Conservation (phyloP, 192 early-diverging fungal genomes). For the Coemansia sp. region DNA sequence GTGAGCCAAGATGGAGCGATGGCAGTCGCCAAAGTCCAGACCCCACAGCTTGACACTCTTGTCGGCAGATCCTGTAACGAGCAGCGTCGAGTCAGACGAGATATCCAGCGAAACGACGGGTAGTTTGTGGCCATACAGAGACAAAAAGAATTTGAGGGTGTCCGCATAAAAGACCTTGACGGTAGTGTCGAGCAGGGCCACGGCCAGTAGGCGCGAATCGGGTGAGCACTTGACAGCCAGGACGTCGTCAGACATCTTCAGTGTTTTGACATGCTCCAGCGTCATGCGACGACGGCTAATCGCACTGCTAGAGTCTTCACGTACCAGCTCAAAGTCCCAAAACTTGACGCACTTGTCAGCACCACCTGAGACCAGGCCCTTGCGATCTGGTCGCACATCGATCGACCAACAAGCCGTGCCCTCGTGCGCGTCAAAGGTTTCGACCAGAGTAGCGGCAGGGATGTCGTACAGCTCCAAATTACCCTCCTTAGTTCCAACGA, state of each 20-base stretch:
- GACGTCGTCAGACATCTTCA: constrained; percentile 94
- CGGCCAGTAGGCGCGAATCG: constrained; percentile 84
- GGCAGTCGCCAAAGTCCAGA: constrained; percentile 99
- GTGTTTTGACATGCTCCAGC: constrained; percentile 82
- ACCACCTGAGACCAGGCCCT: constrained; percentile 87
- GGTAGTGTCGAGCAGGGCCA: constrained; percentile 89
- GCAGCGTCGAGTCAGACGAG: constrained; percentile 87
- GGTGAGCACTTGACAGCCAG: constrained; percentile 83
- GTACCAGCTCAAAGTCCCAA: constrained; percentile 90
- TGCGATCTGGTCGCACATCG: constrained; percentile 81
- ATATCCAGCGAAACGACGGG: constrained; percentile 99
- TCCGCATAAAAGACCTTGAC: constrained; percentile 98
- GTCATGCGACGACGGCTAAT: constrained; percentile 65
- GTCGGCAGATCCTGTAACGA: constrained; percentile 94
- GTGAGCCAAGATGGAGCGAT: constrained; percentile 91
- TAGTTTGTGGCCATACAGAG: constrained; percentile 96
- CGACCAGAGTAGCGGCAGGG: constrained; percentile 76
- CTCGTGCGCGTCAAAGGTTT: constrained; percentile 90
- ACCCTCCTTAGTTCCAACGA: constrained; percentile 94
- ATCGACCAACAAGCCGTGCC: constrained; percentile 83
- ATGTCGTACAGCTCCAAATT: constrained; percentile 91
- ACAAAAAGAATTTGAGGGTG: constrained; percentile 95
- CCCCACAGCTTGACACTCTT: constrained; percentile 99
- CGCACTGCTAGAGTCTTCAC: constrained; percentile 34
- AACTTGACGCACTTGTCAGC: constrained; percentile 97